Base-by-base conservation (phyloP, 2,329 filamentous ascomycete species). In the Colletotrichum viniferum region DNA sequence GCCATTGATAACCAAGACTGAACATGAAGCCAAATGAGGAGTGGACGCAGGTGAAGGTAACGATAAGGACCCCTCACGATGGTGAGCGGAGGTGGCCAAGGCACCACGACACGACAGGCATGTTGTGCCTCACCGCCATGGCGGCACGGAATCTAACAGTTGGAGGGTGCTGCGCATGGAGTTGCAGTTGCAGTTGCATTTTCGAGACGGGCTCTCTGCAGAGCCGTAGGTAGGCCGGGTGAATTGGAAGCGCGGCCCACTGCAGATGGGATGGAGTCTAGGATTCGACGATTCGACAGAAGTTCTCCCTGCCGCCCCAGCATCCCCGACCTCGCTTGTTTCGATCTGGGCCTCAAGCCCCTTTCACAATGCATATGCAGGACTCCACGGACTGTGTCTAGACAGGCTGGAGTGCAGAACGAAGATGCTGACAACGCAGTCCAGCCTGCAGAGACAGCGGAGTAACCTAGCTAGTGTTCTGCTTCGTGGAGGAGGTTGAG, bases 351-450 rank as follows among this genome's bases (percentile, higher is more conserved):
- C 26, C 58, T 68, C 73, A 73, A 75, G 73, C 73, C 69, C 63
- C 69, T 73, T 73, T 75, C 28, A 36, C 28, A 63, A 73, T 69
- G 73, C 73, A 76, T 76, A 65, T 76, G 70, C 58, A 48, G 7
- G 64, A 69, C 69, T 68, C 73, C 69, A 73, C 56, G 56, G 69
- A n/a, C 69, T 36, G n/a, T 26, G 73, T 60, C 73, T 73, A 68
- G 56, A 68, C 56, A 18, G 38, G 38, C 62, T 43, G 73, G 43
- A 67, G 55, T 66, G 56, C 69, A 58, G 72, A 30, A 38, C 36
- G 32, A 30, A 36, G 67, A 71, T 61, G 12, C n/a, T 21, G 48
- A 38, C 56, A 62, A 36, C 26, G 43, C 32, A 56, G 36, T 26
- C 26, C 13, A 30, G 38, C 34, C 60, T 32, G 67, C 67, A 48